These are phyloP conservation scores for Zymoseptoria tritici DNA, from an alignment of 2,329 filamentous ascomycete species.

Conservation along the genomic window DNA sequence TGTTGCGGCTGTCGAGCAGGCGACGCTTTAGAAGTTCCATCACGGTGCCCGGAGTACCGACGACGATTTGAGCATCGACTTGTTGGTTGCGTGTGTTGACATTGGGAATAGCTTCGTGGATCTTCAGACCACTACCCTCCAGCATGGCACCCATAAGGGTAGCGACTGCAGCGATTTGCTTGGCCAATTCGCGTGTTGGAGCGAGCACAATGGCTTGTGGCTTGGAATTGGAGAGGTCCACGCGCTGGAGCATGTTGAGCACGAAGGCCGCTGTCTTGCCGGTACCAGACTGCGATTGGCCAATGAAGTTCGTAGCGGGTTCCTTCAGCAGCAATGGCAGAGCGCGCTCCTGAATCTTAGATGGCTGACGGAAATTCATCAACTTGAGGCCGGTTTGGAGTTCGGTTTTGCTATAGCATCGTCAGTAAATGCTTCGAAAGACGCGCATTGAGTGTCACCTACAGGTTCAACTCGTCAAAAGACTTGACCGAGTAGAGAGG, in stretches of 20 bases:
- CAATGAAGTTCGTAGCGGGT: conserved; percentile 90
- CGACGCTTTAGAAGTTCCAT: conserved; percentile 75
- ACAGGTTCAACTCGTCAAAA: conserved; percentile 84
- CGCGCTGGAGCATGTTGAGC: conserved; percentile 78
- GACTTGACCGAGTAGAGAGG: conserved; percentile 77
- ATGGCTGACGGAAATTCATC: conserved; percentile 89
- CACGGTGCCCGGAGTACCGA: conserved; percentile 90
- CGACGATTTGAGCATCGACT: conserved; percentile 70
- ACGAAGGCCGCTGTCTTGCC: conserved; percentile 97
- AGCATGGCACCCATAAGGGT: conserved; percentile 78
- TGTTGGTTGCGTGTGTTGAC: conserved; percentile 59
- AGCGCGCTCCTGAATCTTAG: conserved; percentile 94
- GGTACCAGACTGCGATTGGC: conserved; percentile 97
- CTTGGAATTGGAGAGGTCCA: conserved; percentile 63
- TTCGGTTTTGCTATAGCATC: conserved; percentile 42
- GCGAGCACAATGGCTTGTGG: conserved; percentile 87
- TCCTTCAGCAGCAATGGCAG: conserved; percentile 79
- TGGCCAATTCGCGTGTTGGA: conserved; percentile 86
- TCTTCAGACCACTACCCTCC: conserved; percentile 53
- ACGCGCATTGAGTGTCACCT: conserved; percentile 33
- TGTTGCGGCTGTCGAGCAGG: conserved; percentile 61
- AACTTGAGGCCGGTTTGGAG: conserved; percentile 70
- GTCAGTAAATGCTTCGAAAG: conserved; percentile 8
- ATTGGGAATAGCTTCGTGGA: conserved; percentile 78
- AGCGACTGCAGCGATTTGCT: conserved; percentile 85